phyloP scores from a whole-genome alignment of 495 filamentous ascomycete genomes.

The Xylaria curta region DNA sequence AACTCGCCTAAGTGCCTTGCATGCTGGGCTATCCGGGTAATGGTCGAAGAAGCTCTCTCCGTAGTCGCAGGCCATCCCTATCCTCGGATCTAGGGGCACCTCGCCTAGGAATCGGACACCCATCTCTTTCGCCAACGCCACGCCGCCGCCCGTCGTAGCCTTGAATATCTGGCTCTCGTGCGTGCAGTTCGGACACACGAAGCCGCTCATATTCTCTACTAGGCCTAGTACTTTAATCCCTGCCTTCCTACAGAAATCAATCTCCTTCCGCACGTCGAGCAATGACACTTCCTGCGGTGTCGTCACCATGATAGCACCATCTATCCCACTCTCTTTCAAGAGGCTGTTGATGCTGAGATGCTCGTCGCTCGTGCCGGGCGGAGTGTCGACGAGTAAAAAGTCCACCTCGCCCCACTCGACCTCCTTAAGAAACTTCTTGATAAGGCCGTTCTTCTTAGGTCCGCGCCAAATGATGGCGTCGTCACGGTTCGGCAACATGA shows the following conservation, averaged over 20 bases:
- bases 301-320: slow-evolving; percentile 91
- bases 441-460: slow-evolving; percentile 96
- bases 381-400: slow-evolving; percentile 91
- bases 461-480: slow-evolving; percentile 97
- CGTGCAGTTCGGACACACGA: slow-evolving; percentile 89
- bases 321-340: slow-evolving; percentile 85
- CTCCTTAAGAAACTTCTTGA: slow-evolving; percentile 96
- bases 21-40: slow-evolving; percentile 91
- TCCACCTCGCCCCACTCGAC: slow-evolving; percentile 97
- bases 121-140: slow-evolving; percentile 80
- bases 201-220: slow-evolving; percentile 97
- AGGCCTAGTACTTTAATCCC: slow-evolving; percentile 86
- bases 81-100: slow-evolving; percentile 92
- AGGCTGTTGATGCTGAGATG: slow-evolving; percentile 90
- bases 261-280: slow-evolving; percentile 93
- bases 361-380: slow-evolving; percentile 93
- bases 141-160: slow-evolving; percentile 88
- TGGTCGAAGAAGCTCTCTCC: slow-evolving; percentile 96
- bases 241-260: slow-evolving; percentile 95
- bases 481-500: slow-evolving; percentile 92
- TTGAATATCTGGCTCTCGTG: slow-evolving; percentile 85
- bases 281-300: slow-evolving; percentile 95
- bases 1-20: slow-evolving; percentile 74
- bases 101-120: slow-evolving; percentile 84
- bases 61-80: slow-evolving; percentile 95